Evolutionary conservation across 306 rosid genomes (phyloP), one percentile per base, ranked within the genome.

Genomic region (Fragaria iinumae): DNA sequence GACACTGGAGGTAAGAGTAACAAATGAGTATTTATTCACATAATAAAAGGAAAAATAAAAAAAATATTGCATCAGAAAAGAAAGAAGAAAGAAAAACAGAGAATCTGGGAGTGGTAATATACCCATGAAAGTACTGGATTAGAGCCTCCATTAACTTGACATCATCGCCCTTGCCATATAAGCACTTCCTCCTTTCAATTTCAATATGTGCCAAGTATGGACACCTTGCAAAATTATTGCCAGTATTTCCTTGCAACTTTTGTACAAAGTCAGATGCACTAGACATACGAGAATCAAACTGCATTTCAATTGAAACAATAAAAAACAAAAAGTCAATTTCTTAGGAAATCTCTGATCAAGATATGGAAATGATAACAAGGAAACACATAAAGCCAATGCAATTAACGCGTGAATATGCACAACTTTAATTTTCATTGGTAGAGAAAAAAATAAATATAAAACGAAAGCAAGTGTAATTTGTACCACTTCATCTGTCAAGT

Each of bases 131-230:
- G 80, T 93, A 96, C 53, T 93, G 85, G 76, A 83, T 79, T 77
- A 96, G 77, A 76, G 72, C 84, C 77, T 84, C 94, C 87, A 93
- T 87, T 57, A 91, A 78, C 78, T 79, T 84, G 56, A 76, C 88
- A 47, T 82, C 91, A 73, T 89, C 83, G 64, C 87, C 93, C 84
- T 85, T 88, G 48, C 94, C 91, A 38, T 83, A 80, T 69, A 93
- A 73, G 82, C 84, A 90, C 84, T 82, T 90, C 81, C 91, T 88
- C 87, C 98, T 86, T 84, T 93, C 99, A 84, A 96, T 80, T 88
- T 96, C 99, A 63, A 96, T 89, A 82, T 69, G 76, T 77, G 98
- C 99, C 83, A 89, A 82, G 88, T 74, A 91, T 17, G 98, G 96
- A 82, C 96, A 70, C 84, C 99, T 91, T 85, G 86, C 25, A 34